phyloP scores from a whole-genome alignment of 164 flowering plant genomes.

The Pachysandra terminalis region DNA sequence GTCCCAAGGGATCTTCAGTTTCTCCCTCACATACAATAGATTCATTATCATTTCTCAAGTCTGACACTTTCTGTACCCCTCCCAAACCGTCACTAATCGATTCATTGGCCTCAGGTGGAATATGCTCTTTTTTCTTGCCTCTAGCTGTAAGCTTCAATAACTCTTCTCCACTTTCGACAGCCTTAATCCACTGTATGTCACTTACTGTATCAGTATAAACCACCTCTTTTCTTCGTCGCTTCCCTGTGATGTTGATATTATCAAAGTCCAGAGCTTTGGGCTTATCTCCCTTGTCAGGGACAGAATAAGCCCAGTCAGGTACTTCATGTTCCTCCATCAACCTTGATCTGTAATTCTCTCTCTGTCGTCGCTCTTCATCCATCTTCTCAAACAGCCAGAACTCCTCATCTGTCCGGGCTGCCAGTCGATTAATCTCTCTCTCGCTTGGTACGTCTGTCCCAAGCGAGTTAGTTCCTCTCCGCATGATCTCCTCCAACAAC shows the following conservation, averaged over 20 bases:
- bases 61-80: constrained; percentile 24
- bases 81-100: constrained; percentile 19
- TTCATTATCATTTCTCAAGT: constrained; percentile 31
- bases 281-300: constrained; percentile 35
- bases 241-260: constrained; percentile 45
- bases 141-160: constrained; percentile 26
- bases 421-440: constrained; percentile 94
- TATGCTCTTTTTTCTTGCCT: constrained; percentile 14
- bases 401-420: constrained; percentile 91
- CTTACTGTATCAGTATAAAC: constrained; percentile 69
- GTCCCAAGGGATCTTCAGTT: constrained; percentile 30
- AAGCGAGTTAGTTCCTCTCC: constrained; percentile 80
- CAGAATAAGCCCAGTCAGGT: constrained; percentile 87
- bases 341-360: constrained; percentile 80
- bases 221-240: constrained; percentile 75
- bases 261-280: constrained; percentile 37
- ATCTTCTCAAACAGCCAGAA: constrained; percentile 90
- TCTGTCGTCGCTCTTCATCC: constrained; percentile 89
- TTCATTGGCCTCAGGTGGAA: constrained; percentile 25
- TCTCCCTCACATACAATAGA: constrained; percentile 43
- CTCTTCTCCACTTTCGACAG: constrained; percentile 83
- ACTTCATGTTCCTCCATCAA: constrained; percentile 97
- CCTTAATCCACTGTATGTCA: constrained; percentile 79
- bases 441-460: constrained; percentile 97
- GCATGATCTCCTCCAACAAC: constrained; percentile 92